A percentile compares a stretch with the other conserved stretches of the same genome.
These are phyloP conservation scores for Suillus luteus DNA, from an alignment of 768 basidiomycete genomes.

Conservation along the genomic window DNA sequence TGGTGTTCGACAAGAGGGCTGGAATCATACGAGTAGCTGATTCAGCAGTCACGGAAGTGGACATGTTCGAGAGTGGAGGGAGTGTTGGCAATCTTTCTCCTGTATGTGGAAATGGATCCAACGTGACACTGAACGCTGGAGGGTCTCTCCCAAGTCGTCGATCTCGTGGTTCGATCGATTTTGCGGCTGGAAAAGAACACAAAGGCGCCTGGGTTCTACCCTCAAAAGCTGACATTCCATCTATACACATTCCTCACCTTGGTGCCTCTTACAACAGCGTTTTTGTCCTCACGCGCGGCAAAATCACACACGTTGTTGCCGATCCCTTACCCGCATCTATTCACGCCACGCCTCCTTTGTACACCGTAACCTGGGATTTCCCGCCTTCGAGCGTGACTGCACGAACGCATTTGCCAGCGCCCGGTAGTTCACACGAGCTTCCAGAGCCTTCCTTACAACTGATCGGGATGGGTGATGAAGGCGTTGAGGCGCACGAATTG, in stretches of 20 bases:
- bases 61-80: slow-evolving; percentile 47
- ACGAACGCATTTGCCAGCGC: slow-evolving; percentile 46
- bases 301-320: slow-evolving; percentile 65
- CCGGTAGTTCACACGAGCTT: slow-evolving; percentile 18
- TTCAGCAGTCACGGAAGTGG: slow-evolving; percentile 78
- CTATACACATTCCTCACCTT: slow-evolving; percentile 18
- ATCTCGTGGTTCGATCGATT: slow-evolving; percentile 48
- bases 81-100: slow-evolving; percentile 8
- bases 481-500: slow-evolving; percentile 75
- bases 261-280: slow-evolving; percentile 42
- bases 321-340: slow-evolving; percentile 64
- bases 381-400: slow-evolving; percentile 55
- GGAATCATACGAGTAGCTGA: slow-evolving; percentile 81
- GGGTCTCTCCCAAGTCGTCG: slow-evolving; percentile 31
- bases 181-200: slow-evolving; percentile 40
- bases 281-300: slow-evolving; percentile 70
- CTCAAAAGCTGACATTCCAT: slow-evolving; percentile 27
- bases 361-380: slow-evolving; percentile 57
- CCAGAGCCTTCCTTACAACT: slow-evolving; percentile 59
- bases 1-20: slow-evolving; percentile 86
- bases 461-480: slow-evolving; percentile 67
- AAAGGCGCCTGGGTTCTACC: slow-evolving; percentile 32
- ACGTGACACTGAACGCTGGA: slow-evolving; percentile 23
- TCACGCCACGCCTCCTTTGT: slow-evolving; percentile 50
- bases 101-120: slow-evolving; percentile 25